Base-by-base conservation (phyloP, 2,329 filamentous ascomycete genomes). In the Tolypocladium tundrense region DNA sequence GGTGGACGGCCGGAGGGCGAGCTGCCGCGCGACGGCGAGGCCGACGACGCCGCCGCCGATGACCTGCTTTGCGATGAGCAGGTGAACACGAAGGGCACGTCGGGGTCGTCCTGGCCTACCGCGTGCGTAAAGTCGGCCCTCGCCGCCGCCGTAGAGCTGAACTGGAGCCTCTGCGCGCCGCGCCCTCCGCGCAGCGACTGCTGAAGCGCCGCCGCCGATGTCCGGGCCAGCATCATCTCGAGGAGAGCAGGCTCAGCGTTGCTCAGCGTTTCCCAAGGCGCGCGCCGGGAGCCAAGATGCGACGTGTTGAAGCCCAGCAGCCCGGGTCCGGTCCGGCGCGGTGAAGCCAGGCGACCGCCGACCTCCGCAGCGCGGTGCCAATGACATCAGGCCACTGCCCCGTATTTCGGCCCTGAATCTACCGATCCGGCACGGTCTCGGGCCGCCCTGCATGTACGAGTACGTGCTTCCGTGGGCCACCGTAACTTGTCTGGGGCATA, bases 1-100 rank as follows among this genome's bases (percentile, higher is more conserved):
- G 7, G 80, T 79, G 24, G 79, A 76, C 39, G 84, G 77, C 59
- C 79, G 76, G 33, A 84, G 82, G 57, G 91, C 85, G 31, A 96
- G 80, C 61, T 86, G 80, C 5, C 88, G 82, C 6, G 91, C 90
- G 57, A 91, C 82, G 10, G 92, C 88, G 2, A 96, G 82, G 13
- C 92, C 92, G 41, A 96, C 87, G 0, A 90, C 81, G 62, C 82
- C 82, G 63, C 77, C 82, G 63, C 82, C 82, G 57, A 85, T 78
- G 40, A 85, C 76, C 77, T 83, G 61, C 21, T 31, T 13, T 5
- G 45, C 37, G 19, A 5, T 40, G 3, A 41, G 13, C 19, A 37
- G n/a, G 57, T 27, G 54, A n/a, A 5, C 33, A 60, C 61, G 14
- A 21, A 24, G 13, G 42, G 27, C 24, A 35, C 21, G 45, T 53